Evolutionary conservation across 2,329 filamentous ascomycete species (phyloP), one percentile per base, ranked within the genome.

Genomic region (Fusarium hainanense): DNA sequence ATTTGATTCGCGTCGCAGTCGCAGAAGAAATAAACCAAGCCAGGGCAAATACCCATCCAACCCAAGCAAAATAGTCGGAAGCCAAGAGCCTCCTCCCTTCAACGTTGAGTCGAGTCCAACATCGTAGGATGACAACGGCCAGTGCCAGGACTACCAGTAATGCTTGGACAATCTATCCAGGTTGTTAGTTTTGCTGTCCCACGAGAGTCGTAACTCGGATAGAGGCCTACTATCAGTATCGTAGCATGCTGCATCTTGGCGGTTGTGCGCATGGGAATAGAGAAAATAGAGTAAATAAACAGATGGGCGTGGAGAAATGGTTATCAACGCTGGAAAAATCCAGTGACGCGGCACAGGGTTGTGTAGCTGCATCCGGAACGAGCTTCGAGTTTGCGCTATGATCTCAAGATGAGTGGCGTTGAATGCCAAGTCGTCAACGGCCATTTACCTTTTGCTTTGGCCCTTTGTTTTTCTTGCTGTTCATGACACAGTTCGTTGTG

Each of bases 41-140:
- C 16, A 55, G 6, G 0, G 54, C n/a, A 16, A 66, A 66, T 12
- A 46, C 0, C 63, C 63, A 66, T 2, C 63, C 63, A 1, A 66
- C 9, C 8, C 54, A 60, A 0, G 28, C 47, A 25, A 66, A 61
- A 30, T 34, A 54, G 7, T 66, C 63, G 1, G 54, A 37, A 1
- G 41, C 12, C 5, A 23, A 16, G 2, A 66, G 43, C 4, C 2
- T 41, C 2, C 50, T 42, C 1, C n/a, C n/a, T 13, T 66, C 48
- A 14, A 49, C 49, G 4, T 9, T 21, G 0, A 66, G 54, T 8
- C 48, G 49, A 0, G 48, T 58, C 63, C 63, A 66, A 23, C 10
- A 30, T 43, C 63, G 48, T 13, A 66, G 27, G 3, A 66, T 9
- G 13, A 66, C 7, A 6, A 34, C 27, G 3, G 40, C 14, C 9